Percentiles rank a stretch among this genome's conserved stretches.
phyloP scores from a whole-genome alignment of 257 asterid species.

The Nicotiana noctiflora region DNA sequence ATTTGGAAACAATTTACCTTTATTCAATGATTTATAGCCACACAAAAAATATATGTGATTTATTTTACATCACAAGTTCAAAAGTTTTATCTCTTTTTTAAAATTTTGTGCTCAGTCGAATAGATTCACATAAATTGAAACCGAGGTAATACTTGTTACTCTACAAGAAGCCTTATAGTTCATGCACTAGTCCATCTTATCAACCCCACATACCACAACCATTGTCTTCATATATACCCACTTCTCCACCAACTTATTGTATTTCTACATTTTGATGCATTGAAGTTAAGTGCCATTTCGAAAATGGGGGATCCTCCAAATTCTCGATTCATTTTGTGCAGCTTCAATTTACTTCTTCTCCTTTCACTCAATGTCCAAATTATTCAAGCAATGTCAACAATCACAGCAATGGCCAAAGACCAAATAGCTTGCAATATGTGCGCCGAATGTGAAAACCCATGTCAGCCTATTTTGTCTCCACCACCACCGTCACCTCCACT shows the following conservation, averaged over 20 bases:
- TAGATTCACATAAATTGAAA: too few species aligned
- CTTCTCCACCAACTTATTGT: neutral
- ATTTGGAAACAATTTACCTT: too few species aligned
- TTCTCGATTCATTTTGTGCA: neutral
- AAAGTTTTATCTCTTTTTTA: too few species aligned
- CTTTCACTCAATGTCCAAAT: neutral
- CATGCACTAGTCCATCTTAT: neutral
- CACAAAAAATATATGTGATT: too few species aligned
- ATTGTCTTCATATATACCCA: neutral
- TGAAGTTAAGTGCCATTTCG: neutral
- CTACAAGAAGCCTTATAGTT: too few species aligned
- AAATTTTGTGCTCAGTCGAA: too few species aligned
- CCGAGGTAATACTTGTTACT: too few species aligned
- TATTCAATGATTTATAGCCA: too few species aligned
- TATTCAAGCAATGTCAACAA: constrained; percentile 31
- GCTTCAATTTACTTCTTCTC: constrained; percentile 18
- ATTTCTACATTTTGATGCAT: neutral
- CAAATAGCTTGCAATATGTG: constrained; percentile 64
- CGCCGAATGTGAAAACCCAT: constrained; percentile 58
- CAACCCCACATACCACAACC: neutral
- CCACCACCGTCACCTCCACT: constrained; percentile 36
- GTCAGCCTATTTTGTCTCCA: constrained; percentile 55
- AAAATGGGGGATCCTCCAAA: constrained; percentile 29
- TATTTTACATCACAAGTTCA: too few species aligned
- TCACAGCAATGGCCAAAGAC: constrained; percentile 41